Base-by-base conservation (phyloP, 2,329 filamentous ascomycete species). In the Aspergillus terreus region DNA sequence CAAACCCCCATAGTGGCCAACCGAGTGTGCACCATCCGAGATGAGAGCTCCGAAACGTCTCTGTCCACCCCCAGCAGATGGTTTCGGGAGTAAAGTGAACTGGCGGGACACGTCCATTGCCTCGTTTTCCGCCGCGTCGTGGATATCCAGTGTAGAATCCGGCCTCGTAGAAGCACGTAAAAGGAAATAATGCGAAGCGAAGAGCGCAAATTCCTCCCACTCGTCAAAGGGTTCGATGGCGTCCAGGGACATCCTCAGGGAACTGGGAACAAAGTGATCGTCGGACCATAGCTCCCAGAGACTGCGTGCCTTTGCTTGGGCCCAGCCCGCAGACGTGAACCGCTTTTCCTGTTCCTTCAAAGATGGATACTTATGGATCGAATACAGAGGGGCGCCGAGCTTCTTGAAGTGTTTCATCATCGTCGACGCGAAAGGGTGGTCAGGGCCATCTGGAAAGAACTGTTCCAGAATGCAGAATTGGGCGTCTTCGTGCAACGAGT, bases 191-290 rank as follows among this genome's bases (percentile, higher is more conserved):
- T 96, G 92, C 32, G 85, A 84, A 2, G 82, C 84, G 68, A 95
- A 96, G 1, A 96, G 76, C 2, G 87, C 85, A 65, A 96, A 91
- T 63, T 96, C 92, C 70, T 97, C 92, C 90, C 90, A 96, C 71
- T 96, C 92, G 68, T 97, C 92, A 65, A 97, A 96, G 1, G 87
- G 84, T 64, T 96, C 92, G 14, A 91, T 71, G 1, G 73, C 65
- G 60, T 96, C 86, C 12, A 96, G 72, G 10, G 72, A 73, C 33
- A 67, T 73, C 56, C 89, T 81, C 55, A 89, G 79, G 1, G 77
- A 70, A 1, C 78, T 63, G 5, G 76, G 77, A 17, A 95, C 71
- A 66, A 92, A 92, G 2, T 73, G 65, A 12, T 83, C 75, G 58
- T 88, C 83, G 10, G 80, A 83, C 92, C 92, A 96, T 1, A 91